These are phyloP conservation scores for Brassica hybrid DNA, from an alignment of 441 rosid species.

Conservation along the genomic window DNA sequence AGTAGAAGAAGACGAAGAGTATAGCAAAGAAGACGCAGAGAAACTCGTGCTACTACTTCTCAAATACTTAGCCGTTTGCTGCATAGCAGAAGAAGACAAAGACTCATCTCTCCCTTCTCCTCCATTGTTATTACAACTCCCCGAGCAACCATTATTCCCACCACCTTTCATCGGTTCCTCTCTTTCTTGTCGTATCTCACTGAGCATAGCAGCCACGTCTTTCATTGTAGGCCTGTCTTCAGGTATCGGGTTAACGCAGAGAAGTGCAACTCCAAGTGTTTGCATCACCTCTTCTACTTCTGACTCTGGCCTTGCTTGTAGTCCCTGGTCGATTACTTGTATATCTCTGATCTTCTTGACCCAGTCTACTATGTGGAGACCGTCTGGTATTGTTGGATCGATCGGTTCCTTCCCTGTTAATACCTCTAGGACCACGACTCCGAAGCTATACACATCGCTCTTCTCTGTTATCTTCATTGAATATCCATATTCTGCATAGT, in stretches of 20 bases:
- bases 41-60: constrained; percentile 3
- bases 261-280: constrained; percentile 3
- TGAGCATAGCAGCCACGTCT: not conserved
- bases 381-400: constrained; percentile 3
- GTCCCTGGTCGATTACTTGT: constrained; percentile 6
- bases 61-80: constrained; percentile 1
- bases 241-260: not conserved
- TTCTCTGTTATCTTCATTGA: constrained; percentile 3
- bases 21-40: constrained; percentile 10
- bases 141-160: not conserved
- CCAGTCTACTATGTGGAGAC: not conserved
- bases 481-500: constrained; percentile 1
- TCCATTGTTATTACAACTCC: not conserved
- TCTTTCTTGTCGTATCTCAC: constrained; percentile 4
- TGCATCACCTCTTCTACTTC: not conserved
- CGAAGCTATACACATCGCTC: constrained; percentile 2
- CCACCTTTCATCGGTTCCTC: not conserved
- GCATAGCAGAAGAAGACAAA: not conserved
- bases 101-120: not conserved
- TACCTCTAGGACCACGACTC: constrained; percentile 5
- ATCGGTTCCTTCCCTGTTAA: not conserved
- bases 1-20: constrained; percentile 7
- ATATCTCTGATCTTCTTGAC: not conserved
- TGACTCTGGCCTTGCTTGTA: not conserved
- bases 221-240: constrained; percentile 2